Evolutionary conservation across 306 rosid species (phyloP).

Genomic region (Acacia melanoxylon): DNA sequence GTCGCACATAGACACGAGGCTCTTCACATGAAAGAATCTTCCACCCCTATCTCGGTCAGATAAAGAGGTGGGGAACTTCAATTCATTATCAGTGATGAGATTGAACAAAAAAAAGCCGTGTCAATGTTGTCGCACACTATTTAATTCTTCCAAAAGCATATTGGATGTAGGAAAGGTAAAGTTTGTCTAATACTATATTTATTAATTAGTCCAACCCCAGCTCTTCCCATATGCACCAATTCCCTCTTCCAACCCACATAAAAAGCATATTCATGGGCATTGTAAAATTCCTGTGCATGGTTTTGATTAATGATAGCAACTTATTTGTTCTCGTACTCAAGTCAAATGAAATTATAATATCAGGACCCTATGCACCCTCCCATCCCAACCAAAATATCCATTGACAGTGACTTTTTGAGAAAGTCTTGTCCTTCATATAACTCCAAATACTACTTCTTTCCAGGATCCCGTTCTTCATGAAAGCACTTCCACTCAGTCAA

Average conservation of each 20-base stretch:
- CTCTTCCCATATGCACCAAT: background rate
- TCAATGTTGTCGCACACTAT: too few species aligned
- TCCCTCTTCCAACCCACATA: background rate
- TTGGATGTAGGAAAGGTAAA: background rate
- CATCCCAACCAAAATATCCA: background rate
- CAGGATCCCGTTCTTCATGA: background rate
- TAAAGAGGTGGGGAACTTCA: background rate
- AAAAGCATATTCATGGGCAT: background rate
- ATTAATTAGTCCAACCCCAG: background rate
- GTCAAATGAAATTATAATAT: background rate
- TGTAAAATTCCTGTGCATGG: too few species aligned
- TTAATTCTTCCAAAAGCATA: too few species aligned
- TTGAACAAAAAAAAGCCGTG: background rate
- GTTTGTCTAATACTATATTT: background rate
- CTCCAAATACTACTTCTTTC: background rate
- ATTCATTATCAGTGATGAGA: background rate
- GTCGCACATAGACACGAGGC: background rate
- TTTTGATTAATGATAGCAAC: background rate
- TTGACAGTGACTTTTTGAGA: background rate
- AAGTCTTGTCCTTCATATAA: background rate
- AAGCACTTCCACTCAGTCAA: too few species aligned
- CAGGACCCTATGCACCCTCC: rapidly evolving
- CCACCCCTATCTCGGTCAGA: too few species aligned
- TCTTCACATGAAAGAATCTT: background rate
- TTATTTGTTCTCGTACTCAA: background rate